Evolutionary conservation across 495 filamentous ascomycete genomes (phyloP).

Genomic region (Talaromyces nanjingensis): DNA sequence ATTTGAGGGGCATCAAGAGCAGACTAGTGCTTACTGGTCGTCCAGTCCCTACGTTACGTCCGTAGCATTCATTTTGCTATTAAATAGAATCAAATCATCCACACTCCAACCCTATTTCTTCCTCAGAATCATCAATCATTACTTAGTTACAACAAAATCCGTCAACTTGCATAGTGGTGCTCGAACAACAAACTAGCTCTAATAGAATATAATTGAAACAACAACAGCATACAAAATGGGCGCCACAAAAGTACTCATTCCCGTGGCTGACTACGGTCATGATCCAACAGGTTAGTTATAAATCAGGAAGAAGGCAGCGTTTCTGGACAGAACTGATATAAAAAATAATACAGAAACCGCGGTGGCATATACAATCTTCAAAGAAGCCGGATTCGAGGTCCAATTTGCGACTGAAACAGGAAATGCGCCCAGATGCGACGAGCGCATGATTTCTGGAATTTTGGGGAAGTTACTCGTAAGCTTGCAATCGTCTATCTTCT

Average conservation of each 20-base stretch:
- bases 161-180: background rate
- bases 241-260: conserved; percentile 24
- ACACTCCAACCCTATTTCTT: too few relatives aligned
- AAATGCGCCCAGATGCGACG: conserved; percentile 40
- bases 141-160: background rate
- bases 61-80: too few relatives aligned
- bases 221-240: background rate
- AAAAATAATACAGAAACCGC: conserved; percentile 35
- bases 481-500: too few relatives aligned
- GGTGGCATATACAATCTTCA: conserved; percentile 43
- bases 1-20: background rate
- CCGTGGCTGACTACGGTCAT: conserved; percentile 51
- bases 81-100: too few relatives aligned
- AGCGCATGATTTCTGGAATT: conserved; percentile 44
- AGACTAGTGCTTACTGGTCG: background rate
- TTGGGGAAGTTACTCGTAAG: conserved; percentile 45
- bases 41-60: too few relatives aligned
- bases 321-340: background rate
- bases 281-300: conserved; percentile 42
- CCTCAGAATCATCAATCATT: too few relatives aligned
- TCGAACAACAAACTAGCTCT: background rate
- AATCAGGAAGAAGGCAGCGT: background rate
- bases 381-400: conserved; percentile 42
- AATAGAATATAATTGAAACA: background rate
- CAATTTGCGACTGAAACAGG: conserved; percentile 46